These are phyloP conservation scores for Coemansia javaensis DNA, from an alignment of 192 early-diverging fungal genomes.

Conservation along the genomic window DNA sequence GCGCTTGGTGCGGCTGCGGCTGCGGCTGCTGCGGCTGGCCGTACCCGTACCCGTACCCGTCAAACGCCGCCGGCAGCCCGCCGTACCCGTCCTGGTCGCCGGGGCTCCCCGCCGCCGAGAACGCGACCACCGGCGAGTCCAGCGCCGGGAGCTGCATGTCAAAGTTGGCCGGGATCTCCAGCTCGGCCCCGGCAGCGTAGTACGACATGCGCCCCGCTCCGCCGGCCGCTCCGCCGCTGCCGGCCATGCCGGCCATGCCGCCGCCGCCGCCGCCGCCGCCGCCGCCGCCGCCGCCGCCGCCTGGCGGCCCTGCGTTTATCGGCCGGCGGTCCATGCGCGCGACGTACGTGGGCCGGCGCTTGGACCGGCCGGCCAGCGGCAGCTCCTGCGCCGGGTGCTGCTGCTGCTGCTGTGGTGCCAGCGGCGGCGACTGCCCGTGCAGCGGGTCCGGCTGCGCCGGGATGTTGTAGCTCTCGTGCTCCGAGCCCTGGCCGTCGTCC, in stretches of 20 bases:
- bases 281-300: too few relatives aligned
- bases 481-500: background rate
- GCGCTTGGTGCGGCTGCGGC: too few relatives aligned
- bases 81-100: too few relatives aligned
- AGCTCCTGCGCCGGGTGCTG: background rate
- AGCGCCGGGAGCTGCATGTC: conserved; percentile 15
- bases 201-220: conserved; percentile 27
- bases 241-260: too few relatives aligned
- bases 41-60: background rate
- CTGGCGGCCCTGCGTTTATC: too few relatives aligned
- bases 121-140: background rate
- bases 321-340: conserved; percentile 23
- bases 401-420: background rate
- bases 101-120: background rate
- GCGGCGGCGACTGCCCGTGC: background rate
- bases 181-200: conserved; percentile 23
- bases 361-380: background rate
- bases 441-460: background rate
- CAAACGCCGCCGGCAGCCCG: too few relatives aligned
- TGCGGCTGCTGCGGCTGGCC: too few relatives aligned
- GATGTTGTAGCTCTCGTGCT: too few relatives aligned
- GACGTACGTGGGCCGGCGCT: conserved; percentile 22
- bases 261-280: too few relatives aligned
- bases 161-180: conserved; percentile 40
- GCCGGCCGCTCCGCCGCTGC: too few relatives aligned